Evolutionary conservation across 305 asterid species (phyloP), one percentile per base, ranked within the genome.

Genomic region (Petunia hybrid): DNA sequence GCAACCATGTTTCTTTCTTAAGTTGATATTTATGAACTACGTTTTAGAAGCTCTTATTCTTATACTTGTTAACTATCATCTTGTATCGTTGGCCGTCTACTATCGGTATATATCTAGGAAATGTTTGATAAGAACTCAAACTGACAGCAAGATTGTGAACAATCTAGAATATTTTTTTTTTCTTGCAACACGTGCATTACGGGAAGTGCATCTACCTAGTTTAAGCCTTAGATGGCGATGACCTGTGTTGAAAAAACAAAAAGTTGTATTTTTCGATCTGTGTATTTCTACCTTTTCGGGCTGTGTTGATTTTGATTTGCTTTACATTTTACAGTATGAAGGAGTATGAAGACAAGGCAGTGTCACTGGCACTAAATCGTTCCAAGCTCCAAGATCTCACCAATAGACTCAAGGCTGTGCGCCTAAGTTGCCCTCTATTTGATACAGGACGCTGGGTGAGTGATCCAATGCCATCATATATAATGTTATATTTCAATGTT

Each of bases 361-460:
- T 96, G 22, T 83, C 92, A 14, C 82, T 96, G 86, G 99, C 98
- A 9, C 88, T 93, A 74, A 87, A 96, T 82, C 94, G 86, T 12
- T 38, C 88, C 35, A 93, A 93, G 91, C 98, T 96, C 82, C 90
- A 91, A 83, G 97, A 91, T 85, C 99, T 96, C 75, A 92, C 94
- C 45, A 88, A 89, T 80, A 90, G 83, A 87, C 95, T 96, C 67
- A 96, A 92, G 88, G 98, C 97, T 5, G 93, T 88, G 48, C 95
- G 99, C 14, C 10, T 92, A 83, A 89, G 89, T 53, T 94, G 98
- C 68, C 99, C 99, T 71, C 90, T 96, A n/a, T 96, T 96, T 41
- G 99, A 96, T 88, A 96, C 99, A 3, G 4, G 83, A 45, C 97
- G 99, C 82, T 96, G 99, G 99, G 99, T 94, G 77, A 87, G 97